Evolutionary conservation across 306 rosid species (phyloP), one percentile per base, ranked within the genome.

Genomic region (Cercis canadensis): DNA sequence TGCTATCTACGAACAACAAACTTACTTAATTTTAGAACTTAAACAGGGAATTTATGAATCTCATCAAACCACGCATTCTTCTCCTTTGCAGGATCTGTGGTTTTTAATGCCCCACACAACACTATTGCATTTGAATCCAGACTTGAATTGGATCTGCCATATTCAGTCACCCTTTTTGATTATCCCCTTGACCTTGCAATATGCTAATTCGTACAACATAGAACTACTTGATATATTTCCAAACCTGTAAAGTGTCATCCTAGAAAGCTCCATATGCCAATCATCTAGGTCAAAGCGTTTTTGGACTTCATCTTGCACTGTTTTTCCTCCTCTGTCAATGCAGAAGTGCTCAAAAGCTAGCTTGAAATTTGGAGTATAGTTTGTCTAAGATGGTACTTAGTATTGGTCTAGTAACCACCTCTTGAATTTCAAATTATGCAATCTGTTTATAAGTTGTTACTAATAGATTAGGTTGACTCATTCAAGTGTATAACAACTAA

Each of bases 211-310:
- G 3, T 37, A 37, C 43, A 1, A 37, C 43, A 37, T 3, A 1
- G 52, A 46, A 14, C 52, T 46, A 12, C 17, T 12, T 46, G 52
- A 46, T 46, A n/a, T 46, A 14, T 46, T 46, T 5, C 52, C 52
- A 46, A 46, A 46, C 16, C 52, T 46, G 6, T 46, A n/a, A 46
- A 46, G 52, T 14, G 52, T 46, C 52, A 46, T 46, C 52, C 52
- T 46, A 4, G 52, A 46, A 12, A n/a, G 52, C 17, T 46, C 52
- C 52, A 46, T 12, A 13, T 2, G 16, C 15, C 17, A 46, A 4
- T 46, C 52, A 46, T 46, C 15, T 9, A 46, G 52, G 0, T 13
- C 52, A 46, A 46, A n/a, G 5, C 9, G n/a, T 14, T 46, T 46
- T 5, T 46, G 16, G 1, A 46, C 1, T n/a, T 12, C 52, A 46